These are phyloP conservation scores for Lactuca sativa DNA, from an alignment of 129 eudicot genomes.

Conservation along the genomic window DNA sequence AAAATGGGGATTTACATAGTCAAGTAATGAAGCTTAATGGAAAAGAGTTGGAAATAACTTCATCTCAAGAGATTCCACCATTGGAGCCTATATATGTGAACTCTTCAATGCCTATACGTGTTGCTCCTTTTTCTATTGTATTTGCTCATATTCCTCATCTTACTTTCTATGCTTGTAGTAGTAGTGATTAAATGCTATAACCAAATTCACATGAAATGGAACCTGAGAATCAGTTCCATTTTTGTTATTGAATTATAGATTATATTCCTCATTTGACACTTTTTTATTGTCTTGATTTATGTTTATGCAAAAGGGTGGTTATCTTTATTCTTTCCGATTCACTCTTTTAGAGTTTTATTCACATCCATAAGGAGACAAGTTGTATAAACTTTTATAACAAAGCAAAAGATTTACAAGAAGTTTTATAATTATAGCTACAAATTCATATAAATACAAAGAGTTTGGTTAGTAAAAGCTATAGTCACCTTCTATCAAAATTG, in stretches of 20 bases:
- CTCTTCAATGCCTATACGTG: constrained; percentile 56
- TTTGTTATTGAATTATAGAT: constrained; percentile 26
- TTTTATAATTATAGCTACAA: constrained; percentile 31
- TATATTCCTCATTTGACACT: background rate
- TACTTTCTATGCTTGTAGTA: constrained; percentile 59
- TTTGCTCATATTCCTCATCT: constrained; percentile 66
- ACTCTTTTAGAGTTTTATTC: background rate
- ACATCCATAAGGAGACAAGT: background rate
- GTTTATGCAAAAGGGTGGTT: background rate
- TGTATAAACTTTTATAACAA: constrained; percentile 14
- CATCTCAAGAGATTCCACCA: constrained; percentile 55
- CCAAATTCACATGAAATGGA: constrained; percentile 27
- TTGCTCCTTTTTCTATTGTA: constrained; percentile 71
- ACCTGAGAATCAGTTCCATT: constrained; percentile 43
- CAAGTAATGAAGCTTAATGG: constrained; percentile 79
- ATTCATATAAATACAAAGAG: constrained; percentile 35
- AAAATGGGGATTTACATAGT: constrained; percentile 71
- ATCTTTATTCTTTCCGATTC: background rate
- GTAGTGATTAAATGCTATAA: constrained; percentile 35
- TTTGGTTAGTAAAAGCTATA: constrained; percentile 40
- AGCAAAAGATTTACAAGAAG: constrained; percentile 20
- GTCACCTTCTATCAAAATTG: constrained; percentile 58
- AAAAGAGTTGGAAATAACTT: constrained; percentile 40
- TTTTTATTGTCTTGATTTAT: constrained; percentile 3
- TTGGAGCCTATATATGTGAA: constrained; percentile 54